Base-by-base conservation (phyloP, 768 basidiomycete genomes). In the Tremella fuciformis region DNA sequence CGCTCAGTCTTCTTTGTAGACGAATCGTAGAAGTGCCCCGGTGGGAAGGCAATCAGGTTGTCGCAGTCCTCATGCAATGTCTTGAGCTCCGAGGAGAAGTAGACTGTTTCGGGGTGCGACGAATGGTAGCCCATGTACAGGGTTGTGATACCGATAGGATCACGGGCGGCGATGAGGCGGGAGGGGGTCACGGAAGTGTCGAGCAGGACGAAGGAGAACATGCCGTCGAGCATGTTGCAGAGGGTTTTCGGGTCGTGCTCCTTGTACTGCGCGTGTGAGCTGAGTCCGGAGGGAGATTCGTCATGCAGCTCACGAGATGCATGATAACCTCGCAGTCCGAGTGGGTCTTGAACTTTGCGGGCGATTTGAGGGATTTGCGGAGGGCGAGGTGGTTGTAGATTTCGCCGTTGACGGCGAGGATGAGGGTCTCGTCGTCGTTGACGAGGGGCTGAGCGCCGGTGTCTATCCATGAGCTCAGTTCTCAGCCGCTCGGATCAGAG, bases 281-380 rank as follows among this genome's bases (percentile, higher is more conserved):
- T 50, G 6, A 46, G 42, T 22, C 2, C 1, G 42, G n/a, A 55
- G 40, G 3, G 13, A 47, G 42, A 51, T 16, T n/a, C n/a, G n/a
- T n/a, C n/a, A n/a, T 18, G 37, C 19, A 9, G 78, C 81, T 71
- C 63, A 96, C 94, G 69, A 99, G 78, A 65, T 93, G 88, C 62
- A 98, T 83, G 67, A 99, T 94, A 69, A 96, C 86, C 78, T 99
- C 96, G 78, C 96, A 99, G 71, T 99, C 96, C 0, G 93, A 97
- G 73, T 94, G 89, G 0, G 94, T 98, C 82, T 91, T 96, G 82
- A 98, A 94, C 57, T 84, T 85, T 64, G 85, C 83, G 57, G 80
- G 81, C 44, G 84, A 74, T 38, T 83, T 85, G 54, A 91, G 78
- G 22, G 77, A 79, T 51, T 85, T 83, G 58, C 89, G 84, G 52